Evolutionary conservation across 495 filamentous ascomycete species (phyloP), one percentile per base, ranked within the genome.

Genomic region (Jackrogersella minutella): DNA sequence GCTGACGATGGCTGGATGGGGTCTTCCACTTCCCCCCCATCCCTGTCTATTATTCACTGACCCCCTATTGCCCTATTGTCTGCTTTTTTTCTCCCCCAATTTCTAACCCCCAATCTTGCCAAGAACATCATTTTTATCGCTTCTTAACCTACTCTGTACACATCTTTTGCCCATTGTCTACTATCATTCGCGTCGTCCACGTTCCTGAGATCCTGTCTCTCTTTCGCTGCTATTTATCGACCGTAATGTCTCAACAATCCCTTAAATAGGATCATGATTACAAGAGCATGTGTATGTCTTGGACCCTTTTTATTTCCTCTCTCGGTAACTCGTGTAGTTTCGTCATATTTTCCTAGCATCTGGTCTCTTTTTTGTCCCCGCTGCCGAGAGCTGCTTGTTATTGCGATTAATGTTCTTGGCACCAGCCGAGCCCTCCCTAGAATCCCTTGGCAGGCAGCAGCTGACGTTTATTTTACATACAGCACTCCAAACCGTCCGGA

Each of bases 251-350:
- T 70, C 67, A 68, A 67, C 70, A 49, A 68, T 62, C 53, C 50
- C 36, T 64, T 46, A 57, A 62, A 68, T 69, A 69, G 61, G 41
- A 46, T 70, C 66, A 74, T 74, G 72, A 73, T 69, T 73, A 69
- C 58, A 70, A 66, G 70, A 74, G 72, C 72, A 74, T 74, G 72
- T 74, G 72, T 74, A 74, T 73, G 72, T 73, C 66, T 66, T 58
- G 58, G 62, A 30, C 31, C 56, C 40, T 61, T 11, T 40, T 66
- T 47, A n/a, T 62, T 50, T 51, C 9, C 40, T 19, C 17, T 33
- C 10, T 9, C 41, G 19, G 46, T 41, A 39, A 52, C 44, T 49
- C 21, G 21, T 31, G 31, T 14, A 49, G 34, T 47, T 53, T 67
- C 34, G 59, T 64, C 40, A 40, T 54, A 37, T 40, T 62, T 46